Percentiles rank a stretch among this genome's conserved stretches.
Conservation (phyloP, 2,329 filamentous ascomycete species). For the Cytospora chrysosperma region DNA sequence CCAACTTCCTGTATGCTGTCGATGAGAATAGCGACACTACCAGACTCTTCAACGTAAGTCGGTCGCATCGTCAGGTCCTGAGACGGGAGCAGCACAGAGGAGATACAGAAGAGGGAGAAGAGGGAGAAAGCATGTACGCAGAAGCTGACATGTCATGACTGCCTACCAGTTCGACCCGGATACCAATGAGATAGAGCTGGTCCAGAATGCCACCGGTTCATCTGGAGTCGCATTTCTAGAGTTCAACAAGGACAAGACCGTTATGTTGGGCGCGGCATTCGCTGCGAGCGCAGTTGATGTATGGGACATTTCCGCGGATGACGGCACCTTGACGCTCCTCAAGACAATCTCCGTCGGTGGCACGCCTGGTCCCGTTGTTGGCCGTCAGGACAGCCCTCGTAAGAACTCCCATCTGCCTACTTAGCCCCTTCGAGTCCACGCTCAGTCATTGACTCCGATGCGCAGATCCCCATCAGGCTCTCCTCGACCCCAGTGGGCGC, state of each 20-base stretch:
- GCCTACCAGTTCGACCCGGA: conserved; percentile 34
- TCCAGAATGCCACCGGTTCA: conserved; percentile 37
- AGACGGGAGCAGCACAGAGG: no score
- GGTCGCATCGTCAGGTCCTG: background rate
- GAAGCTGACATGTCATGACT: background rate
- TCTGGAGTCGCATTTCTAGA: conserved; percentile 48
- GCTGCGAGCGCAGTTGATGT: conserved; percentile 19
- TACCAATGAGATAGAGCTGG: conserved; percentile 32
- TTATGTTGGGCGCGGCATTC: conserved; percentile 36
- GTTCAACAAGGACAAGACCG: conserved; percentile 44
- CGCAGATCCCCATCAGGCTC: conserved; percentile 45
- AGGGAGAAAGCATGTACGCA: background rate
- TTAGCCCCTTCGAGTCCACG: background rate
- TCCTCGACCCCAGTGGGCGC: conserved; percentile 48
- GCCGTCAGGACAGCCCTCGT: conserved; percentile 31
- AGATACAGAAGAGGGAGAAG: background rate
- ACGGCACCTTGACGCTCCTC: conserved; percentile 19
- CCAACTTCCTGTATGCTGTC: conserved; percentile 45
- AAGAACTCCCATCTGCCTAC: background rate
- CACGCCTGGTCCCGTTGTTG: conserved; percentile 26
- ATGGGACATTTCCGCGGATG: conserved; percentile 17
- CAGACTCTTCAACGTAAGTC: conserved; percentile 37
- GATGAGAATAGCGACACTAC: conserved; percentile 45
- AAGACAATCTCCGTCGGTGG: conserved; percentile 29
- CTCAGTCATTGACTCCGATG: background rate